A percentile compares a stretch with the other conserved stretches of the same genome.
Conservation (phyloP, 495 filamentous ascomycete species). For the Daldinia decipiens region DNA sequence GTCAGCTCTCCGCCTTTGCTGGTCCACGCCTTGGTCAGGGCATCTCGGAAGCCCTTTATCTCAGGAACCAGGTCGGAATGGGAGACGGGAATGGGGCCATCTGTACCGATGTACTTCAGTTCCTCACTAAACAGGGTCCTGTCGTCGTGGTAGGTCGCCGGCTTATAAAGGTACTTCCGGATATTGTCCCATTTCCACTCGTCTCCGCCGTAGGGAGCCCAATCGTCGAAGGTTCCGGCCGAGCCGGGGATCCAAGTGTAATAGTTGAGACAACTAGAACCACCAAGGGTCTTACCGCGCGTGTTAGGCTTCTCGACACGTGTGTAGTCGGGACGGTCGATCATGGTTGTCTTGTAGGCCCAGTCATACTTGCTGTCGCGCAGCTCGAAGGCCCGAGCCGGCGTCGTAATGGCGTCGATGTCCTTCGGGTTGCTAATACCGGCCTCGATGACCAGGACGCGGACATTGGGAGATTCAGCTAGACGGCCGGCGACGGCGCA, state of each 20-base stretch:
- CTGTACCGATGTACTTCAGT: slow-evolving; percentile 60
- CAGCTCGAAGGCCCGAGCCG: slow-evolving; percentile 63
- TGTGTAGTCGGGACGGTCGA: slow-evolving; percentile 69
- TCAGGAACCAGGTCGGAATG: slow-evolving; percentile 67
- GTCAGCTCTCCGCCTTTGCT: slow-evolving; percentile 62
- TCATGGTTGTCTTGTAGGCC: slow-evolving; percentile 71
- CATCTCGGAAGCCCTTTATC: slow-evolving; percentile 64
- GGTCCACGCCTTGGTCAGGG: slow-evolving; percentile 65
- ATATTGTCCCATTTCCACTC: slow-evolving; percentile 58
- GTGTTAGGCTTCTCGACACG: slow-evolving; percentile 72
- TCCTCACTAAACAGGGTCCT: slow-evolving; percentile 52
- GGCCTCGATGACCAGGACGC: slow-evolving; percentile 66
- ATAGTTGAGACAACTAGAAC: slow-evolving; percentile 68
- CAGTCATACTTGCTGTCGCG: slow-evolving; percentile 70
- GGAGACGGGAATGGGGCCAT: slow-evolving; percentile 64
- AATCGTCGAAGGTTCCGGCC: slow-evolving; percentile 71
- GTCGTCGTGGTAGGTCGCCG: slow-evolving; percentile 67
- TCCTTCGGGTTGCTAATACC: slow-evolving; percentile 65
- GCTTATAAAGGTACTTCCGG: slow-evolving; percentile 64
- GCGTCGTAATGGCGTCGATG: slow-evolving; percentile 66
- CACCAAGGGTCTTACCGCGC: slow-evolving; percentile 68
- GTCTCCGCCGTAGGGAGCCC: slow-evolving; percentile 56
- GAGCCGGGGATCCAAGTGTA: slow-evolving; percentile 70
- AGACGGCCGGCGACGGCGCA: slow-evolving; percentile 67
- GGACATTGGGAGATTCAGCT: slow-evolving; percentile 62